Evolutionary conservation across 345 rosid genomes (phyloP), one percentile per base, ranked within the genome.

Genomic region (Geranium brycei): DNA sequence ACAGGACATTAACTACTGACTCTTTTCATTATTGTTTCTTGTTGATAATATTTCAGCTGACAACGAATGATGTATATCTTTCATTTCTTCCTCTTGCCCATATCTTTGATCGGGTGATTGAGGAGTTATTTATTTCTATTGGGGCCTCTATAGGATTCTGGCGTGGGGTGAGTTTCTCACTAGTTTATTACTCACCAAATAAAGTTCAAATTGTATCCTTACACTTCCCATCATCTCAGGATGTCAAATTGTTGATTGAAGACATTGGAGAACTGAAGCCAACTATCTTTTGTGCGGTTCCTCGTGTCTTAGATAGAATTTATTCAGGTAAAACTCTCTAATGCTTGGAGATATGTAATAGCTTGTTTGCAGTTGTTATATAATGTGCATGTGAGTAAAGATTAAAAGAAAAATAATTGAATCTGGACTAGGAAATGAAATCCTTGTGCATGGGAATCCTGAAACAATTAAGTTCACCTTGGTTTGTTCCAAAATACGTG

Each of bases 21-120:
- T 71, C 66, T 55, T 35, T 7, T 4, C 41, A 35, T 4, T 1
- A 4, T 4, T 62, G 0, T 18, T n/a, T 28, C 18, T 70, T 70
- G 71, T 57, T 31, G 65, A 60, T 17, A 75, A 68, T 69, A 60
- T 70, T 68, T 59, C 83, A 93, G 99, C 72, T 87, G 70, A 78
- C 84, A 13, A 14, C 61, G 30, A 76, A 79, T 71, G 99, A 91
- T 76, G 91, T 93, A 5, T 88, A 82, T 70, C 77, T 88, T 57
- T 93, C 99, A 31, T 93, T 85, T 78, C 99, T 93, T 79, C 99
- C 99, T 68, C 88, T 93, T 71, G 99, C 97, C 0, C 99, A 93
- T 63, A 86, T 93, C 69, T 93, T 93, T 74, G 99, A 93, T 63
- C 89, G 97, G 57, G 89, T 82, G 71, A 80, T 93, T 60, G 99